Conservation (phyloP, 169 alveolate genomes). For the Plasmodium coatneyi region DNA sequence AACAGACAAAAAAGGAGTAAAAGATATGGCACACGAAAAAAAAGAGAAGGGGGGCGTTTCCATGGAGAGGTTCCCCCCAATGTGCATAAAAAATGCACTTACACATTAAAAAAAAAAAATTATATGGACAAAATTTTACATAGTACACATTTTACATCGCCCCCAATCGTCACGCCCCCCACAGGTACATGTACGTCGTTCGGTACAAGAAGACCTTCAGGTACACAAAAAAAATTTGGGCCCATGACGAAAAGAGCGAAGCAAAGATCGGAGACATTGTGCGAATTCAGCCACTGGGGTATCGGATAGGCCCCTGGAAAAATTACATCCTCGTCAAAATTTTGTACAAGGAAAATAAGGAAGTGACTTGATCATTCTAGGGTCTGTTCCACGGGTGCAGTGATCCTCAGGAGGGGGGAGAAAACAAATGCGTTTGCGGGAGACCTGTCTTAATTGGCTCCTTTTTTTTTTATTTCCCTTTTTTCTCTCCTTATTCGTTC, state of each 20-base stretch:
- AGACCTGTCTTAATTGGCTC: not conserved
- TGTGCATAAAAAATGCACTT: not conserved
- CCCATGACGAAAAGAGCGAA: constrained; percentile 89
- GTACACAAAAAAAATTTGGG: constrained; percentile 92
- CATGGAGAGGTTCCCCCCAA: not conserved
- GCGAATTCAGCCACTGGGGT: constrained; percentile 93
- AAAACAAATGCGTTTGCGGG: not conserved
- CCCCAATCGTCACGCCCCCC: not conserved
- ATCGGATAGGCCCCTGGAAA: constrained; percentile 88
- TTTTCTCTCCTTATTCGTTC: not conserved
- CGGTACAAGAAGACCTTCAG: constrained; percentile 91
- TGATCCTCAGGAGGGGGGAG: not conserved
- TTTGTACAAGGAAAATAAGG: constrained; percentile 78
- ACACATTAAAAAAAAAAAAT: not conserved
- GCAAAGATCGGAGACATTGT: constrained; percentile 92
- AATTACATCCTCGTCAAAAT: constrained; percentile 83
- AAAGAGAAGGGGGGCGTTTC: not conserved
- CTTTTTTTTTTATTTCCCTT: not conserved
- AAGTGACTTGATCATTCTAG: constrained; percentile 21
- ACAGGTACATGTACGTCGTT: constrained; percentile 91
- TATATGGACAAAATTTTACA: not conserved
- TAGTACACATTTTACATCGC: not conserved
- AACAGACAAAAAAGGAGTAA: not conserved
- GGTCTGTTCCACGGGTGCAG: not conserved
- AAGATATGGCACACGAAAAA: not conserved